Evolutionary conservation across 2,329 filamentous ascomycete species (phyloP), one percentile per base, ranked within the genome.

Genomic region (Sporothrix brunneoviolacea): DNA sequence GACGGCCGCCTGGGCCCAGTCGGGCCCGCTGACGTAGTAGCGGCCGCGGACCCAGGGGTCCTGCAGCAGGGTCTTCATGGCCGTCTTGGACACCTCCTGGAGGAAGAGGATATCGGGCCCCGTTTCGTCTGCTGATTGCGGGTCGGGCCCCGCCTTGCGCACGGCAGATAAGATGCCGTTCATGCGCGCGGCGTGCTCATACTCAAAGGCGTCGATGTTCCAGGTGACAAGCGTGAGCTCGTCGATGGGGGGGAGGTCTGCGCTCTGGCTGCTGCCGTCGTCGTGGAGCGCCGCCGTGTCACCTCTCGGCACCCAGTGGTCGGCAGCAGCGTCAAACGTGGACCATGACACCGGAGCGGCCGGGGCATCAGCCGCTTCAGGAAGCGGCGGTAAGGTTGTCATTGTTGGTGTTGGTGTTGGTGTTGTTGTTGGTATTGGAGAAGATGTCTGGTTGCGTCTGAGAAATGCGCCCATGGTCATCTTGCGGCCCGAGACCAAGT

Each of bases 11-110:
- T 38, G 12, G 28, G 47, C 28, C 49, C 49, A 51, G 33, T 65
- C 57, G n/a, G 41, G 52, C 9, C 68, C 64, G 51, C 62, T 68
- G 13, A 58, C 61, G 41, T 60, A 63, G 61, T 62, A 70, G 36
- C 48, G 24, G 4, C 59, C 38, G 41, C 62, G 60, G 18, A 68
- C 46, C 36, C 59, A 58, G 7, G 53, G 36, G 18, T 62, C 52
- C 1, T 48, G 16, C 3, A 69, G 50, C 9, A 70, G 36, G 36
- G 28, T 35, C 0, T 33, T 13, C 3, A 67, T 51, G 7, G 61
- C 60, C 4, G 54, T 13, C 7, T 27, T 51, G 1, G 61, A 62
- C 7, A 68, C 60, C 53, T 69, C 66, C 46, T 69, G 66, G 8
- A 68, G 48, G 38, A 68, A 68, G n/a, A 67, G 57, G 15, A 68